Evolutionary conservation across 371 early-diverging fungal genomes (phyloP).

Genomic region (Rhizoclosmatium hyalinum): DNA sequence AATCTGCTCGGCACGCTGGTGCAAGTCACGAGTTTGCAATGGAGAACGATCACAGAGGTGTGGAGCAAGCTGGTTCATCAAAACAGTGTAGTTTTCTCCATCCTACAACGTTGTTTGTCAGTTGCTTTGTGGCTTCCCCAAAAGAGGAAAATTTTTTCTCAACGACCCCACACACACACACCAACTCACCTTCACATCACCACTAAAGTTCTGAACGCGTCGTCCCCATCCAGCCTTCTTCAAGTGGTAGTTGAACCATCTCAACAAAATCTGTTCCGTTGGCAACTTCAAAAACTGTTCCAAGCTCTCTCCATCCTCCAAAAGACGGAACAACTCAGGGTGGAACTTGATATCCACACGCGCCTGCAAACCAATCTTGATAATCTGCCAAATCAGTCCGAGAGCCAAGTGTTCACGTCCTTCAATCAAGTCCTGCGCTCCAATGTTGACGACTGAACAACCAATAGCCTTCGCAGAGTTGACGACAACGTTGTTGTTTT

Average conservation of each 20-base stretch:
- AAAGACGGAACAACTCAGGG: constrained; percentile 93
- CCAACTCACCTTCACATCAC: constrained; percentile 74
- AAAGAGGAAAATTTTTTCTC: background rate
- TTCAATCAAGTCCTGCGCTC: constrained; percentile 91
- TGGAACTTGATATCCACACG: constrained; percentile 96
- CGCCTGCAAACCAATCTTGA: constrained; percentile 92
- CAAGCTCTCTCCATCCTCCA: constrained; percentile 90
- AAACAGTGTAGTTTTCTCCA: constrained; percentile 91
- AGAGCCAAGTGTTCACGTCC: constrained; percentile 93
- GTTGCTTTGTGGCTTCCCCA: background rate
- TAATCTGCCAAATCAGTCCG: constrained; percentile 97
- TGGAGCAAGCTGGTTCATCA: constrained; percentile 91
- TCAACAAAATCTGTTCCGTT: constrained; percentile 90
- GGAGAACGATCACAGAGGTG: constrained; percentile 81
- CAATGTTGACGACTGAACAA: constrained; percentile 95
- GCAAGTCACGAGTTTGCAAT: constrained; percentile 74
- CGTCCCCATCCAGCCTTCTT: constrained; percentile 90
- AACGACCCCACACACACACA: background rate
- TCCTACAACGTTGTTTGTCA: constrained; percentile 52
- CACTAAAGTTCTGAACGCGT: constrained; percentile 87
- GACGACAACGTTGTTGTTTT: constrained; percentile 96
- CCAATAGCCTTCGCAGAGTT: constrained; percentile 98
- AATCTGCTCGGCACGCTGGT: constrained; percentile 83
- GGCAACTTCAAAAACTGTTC: constrained; percentile 90
- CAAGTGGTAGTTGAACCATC: constrained; percentile 98